A percentile compares a stretch with the other conserved stretches of the same genome.
Evolutionary conservation across 108 stramenopile species (phyloP).

Genomic region (Nannochloropsis oceanica): DNA sequence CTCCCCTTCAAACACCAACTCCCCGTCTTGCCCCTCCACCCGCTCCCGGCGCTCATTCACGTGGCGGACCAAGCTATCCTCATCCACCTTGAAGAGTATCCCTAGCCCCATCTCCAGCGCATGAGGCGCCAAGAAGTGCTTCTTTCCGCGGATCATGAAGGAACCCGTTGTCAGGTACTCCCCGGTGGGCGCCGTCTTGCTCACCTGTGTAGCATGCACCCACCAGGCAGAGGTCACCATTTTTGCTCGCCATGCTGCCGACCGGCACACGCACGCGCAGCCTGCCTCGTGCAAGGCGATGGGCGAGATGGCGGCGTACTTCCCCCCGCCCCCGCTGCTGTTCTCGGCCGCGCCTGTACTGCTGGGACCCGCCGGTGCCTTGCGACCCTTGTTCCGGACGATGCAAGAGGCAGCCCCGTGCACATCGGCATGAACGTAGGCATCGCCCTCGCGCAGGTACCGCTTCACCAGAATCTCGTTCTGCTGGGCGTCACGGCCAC

Average conservation of each 20-base stretch:
- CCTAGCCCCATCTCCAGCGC: slow-evolving; percentile 86
- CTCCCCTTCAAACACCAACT: neutral
- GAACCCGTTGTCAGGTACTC: slow-evolving; percentile 88
- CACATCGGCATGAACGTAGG: slow-evolving; percentile 92
- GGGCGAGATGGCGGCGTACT: slow-evolving; percentile 2
- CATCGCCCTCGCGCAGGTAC: slow-evolving; percentile 84
- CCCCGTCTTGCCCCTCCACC: neutral
- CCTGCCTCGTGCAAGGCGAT: slow-evolving; percentile 31
- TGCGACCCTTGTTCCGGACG: slow-evolving; percentile 53
- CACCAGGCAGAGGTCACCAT: slow-evolving; percentile 89
- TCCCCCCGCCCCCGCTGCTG: neutral
- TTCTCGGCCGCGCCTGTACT: too few relatives aligned
- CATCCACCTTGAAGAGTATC: slow-evolving; percentile 76
- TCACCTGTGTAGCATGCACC: slow-evolving; percentile 83
- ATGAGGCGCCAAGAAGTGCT: slow-evolving; percentile 75
- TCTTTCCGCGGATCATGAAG: slow-evolving; percentile 92
- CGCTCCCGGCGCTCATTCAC: slow-evolving; percentile 61
- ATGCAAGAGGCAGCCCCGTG: slow-evolving; percentile 85
- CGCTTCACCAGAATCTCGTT: slow-evolving; percentile 81
- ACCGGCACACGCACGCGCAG: slow-evolving; percentile 5
- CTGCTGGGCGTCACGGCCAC: slow-evolving; percentile 82
- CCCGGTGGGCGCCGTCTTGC: slow-evolving; percentile 87
- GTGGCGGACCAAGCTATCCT: slow-evolving; percentile 68
- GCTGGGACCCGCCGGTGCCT: too few relatives aligned
- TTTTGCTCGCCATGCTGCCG: slow-evolving; percentile 36